Conservation (phyloP, 2,329 filamentous ascomycete genomes). For the Teratosphaeria gauchensis region DNA sequence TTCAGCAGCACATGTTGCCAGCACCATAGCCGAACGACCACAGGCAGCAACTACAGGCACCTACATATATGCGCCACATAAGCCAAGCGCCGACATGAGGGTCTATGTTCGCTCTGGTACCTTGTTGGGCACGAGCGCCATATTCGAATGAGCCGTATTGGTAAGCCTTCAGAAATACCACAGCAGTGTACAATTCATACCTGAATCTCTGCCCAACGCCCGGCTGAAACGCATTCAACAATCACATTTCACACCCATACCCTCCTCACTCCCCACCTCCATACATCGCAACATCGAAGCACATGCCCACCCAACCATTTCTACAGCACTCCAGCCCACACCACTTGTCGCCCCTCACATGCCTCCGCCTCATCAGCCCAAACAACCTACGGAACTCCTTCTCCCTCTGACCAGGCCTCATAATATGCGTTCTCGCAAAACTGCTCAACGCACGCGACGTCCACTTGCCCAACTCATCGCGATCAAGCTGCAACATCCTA, state of each 20-base stretch:
- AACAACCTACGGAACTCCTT: not conserved
- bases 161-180: too few species aligned
- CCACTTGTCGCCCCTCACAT: not conserved
- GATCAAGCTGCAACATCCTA: not conserved
- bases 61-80: too few species aligned
- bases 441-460: not conserved
- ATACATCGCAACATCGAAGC: not conserved
- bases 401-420: not conserved
- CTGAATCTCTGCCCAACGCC: too few species aligned
- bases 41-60: too few species aligned
- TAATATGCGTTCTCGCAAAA: not conserved
- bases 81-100: too few species aligned
- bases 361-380: not conserved
- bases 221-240: not conserved
- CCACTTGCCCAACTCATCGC: not conserved
- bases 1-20: too few species aligned
- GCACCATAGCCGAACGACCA: too few species aligned
- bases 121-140: too few species aligned
- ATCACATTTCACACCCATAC: not conserved
- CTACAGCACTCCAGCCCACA: not conserved
- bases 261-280: not conserved
- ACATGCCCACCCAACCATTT: not conserved
- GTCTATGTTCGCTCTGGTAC: too few species aligned
- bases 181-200: too few species aligned
- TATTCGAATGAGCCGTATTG: too few species aligned